Evolutionary conservation across 2,329 filamentous ascomycete genomes (phyloP), one percentile per base, ranked within the genome.

Genomic region (Malbranchea zuffiana): DNA sequence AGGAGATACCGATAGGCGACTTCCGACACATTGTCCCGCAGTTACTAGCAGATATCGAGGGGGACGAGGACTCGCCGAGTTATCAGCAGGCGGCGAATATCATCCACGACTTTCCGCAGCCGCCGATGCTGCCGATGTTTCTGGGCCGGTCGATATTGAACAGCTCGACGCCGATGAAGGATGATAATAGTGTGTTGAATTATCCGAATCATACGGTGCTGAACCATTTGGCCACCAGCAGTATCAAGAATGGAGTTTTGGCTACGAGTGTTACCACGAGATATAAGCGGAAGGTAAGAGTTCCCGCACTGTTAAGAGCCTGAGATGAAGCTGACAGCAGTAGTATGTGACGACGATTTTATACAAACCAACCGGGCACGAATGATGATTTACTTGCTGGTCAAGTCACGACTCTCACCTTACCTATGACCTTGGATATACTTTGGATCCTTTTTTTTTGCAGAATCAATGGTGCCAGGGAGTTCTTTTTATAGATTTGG

Each of bases 311-410:
- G 23, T 35, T 8, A 18, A 32, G 20, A 26, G 30, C 12, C 42
- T 23, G n/a, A 6, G 4, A 30, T 27, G 30, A 28, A 39, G 40
- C 47, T 56, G 33, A 55, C 44, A 15, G 17, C 20, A 31, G 11
- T 50, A 95, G 88, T 96, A 96, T 62, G 82, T 96, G 23, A 96
- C 88, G 3, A 95, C 87, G 2, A 93, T 96, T 56, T 80, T 96
- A 68, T 96, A 96, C 66, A 96, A 95, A 67, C 86, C 85, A 12
- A 85, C 86, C 13, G 68, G 53, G 19, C 31, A 32, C 12, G 36
- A 34, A 15, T 39, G 24, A 39, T n/a, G n/a, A n/a, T n/a, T n/a
- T n/a, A n/a, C n/a, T n/a, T n/a, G 20, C 6, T 24, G 8, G 24
- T 2, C 4, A n/a, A 19, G 17, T 10, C 15, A 12, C n/a, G n/a